These are phyloP conservation scores for Chondrus crispus DNA, from an alignment of 23 red algal species.

Conservation along the genomic window DNA sequence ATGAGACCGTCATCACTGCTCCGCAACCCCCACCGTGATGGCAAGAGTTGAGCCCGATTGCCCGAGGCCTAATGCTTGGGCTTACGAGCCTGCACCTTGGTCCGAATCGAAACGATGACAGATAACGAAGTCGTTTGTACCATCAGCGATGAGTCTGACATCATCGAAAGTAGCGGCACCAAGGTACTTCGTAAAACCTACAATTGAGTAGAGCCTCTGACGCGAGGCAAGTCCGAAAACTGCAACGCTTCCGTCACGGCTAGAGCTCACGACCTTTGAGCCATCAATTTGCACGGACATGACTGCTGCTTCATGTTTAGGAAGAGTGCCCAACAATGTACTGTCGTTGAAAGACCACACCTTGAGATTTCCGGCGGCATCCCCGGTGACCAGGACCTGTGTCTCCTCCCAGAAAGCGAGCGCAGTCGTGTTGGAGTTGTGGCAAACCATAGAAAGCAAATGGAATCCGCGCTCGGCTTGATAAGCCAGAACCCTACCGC, in stretches of 20 bases:
- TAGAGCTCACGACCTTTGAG: constrained; percentile 18
- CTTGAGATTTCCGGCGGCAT: constrained; percentile 12
- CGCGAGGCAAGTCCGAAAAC: neutral
- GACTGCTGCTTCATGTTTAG: constrained; percentile 18
- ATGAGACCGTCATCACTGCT: no score
- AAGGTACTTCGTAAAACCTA: constrained; percentile 49
- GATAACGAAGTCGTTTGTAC: constrained; percentile 46
- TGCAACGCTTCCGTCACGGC: constrained; percentile 36
- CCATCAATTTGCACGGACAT: constrained; percentile 46
- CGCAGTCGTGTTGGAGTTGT: constrained; percentile 27
- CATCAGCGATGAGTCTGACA: constrained; percentile 33
- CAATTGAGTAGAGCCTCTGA: constrained; percentile 13
- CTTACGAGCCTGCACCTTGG: neutral
- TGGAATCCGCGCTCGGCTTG: constrained; percentile 17
- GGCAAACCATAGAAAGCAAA: constrained; percentile 45
- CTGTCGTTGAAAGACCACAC: constrained; percentile 46
- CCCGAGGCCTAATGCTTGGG: no score
- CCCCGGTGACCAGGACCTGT: constrained; percentile 38
- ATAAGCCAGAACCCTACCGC: constrained; percentile 46
- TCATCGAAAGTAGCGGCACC: constrained; percentile 39
- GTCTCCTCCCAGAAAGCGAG: constrained; percentile 36
- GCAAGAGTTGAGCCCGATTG: no score
- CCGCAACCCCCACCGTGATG: no score
- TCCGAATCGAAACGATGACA: constrained; percentile 43
- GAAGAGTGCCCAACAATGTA: neutral